Evolutionary conservation across 305 asterid genomes (phyloP), one percentile per base, ranked within the genome.

Genomic region (Fraxinus velutina): DNA sequence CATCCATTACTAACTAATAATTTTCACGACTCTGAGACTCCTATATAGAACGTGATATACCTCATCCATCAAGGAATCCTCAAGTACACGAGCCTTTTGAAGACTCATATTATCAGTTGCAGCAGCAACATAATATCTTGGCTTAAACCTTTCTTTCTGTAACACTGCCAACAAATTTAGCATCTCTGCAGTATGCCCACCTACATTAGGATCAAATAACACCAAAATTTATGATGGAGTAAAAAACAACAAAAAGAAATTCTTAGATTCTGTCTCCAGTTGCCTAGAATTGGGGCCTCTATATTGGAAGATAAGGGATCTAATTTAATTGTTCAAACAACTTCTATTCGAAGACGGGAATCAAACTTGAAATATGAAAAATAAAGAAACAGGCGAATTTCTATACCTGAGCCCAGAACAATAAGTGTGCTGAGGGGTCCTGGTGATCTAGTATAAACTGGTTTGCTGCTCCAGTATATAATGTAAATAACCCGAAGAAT

Each of bases 101-200:
- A 64, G 34, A 64, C 73, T 64, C 99, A 95, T 94, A 75, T 92
- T 92, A 89, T 95, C 99, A 76, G 98, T 94, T 60, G 97, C 97
- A 82, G 99, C 99, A 75, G 97, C 99, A 62, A 95, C 84, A 82
- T 92, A 95, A 82, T 88, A 89, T 75, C 97, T 91, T 0, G 96
- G 93, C 84, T 85, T 86, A 84, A 94, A 91, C 87, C 86, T 64
- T 22, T 64, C 73, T 64, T 64, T 64, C 33, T 64, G 73, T 9
- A 64, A 64, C n/a, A 64, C 34, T 70, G 86, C 84, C 33, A 95
- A 88, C 78, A 95, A 86, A 80, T 92, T 91, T 83, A 95, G 71
- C 99, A 95, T 93, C 87, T 95, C 99, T 1, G 99, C 98, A 1
- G 99, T 93, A 89, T 95, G 99, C 32, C 99, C 99, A 77, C 97